Base-by-base conservation (phyloP, 164 flowering plant species). In the Aristolochia californica region DNA sequence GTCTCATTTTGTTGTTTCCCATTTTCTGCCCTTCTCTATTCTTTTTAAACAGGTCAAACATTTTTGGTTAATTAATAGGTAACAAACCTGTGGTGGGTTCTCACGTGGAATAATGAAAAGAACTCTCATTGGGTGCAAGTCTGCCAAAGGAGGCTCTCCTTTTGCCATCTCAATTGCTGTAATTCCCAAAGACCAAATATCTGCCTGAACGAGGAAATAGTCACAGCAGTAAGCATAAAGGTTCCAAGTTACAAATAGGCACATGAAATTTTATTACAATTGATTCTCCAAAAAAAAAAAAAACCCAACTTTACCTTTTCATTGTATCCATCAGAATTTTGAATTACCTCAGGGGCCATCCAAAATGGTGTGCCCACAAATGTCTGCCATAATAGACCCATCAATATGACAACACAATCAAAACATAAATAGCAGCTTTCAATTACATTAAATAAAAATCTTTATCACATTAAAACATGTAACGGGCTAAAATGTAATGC, bases 301-400 rank as follows among this genome's bases (percentile, higher is more conserved):
- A 23, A 25, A 25, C 43, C 12, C 58, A 60, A 43, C 49, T 20
- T 16, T 66, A 93, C 99, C 91, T 93, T 93, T 74, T 93, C 97
- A 72, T 93, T 82, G 67, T 93, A 93, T 57, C 99, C 99, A 18
- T 93, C 99, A 43, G 96, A 77, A 69, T 89, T 89, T 65, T 93
- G 97, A 72, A 93, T 93, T 43, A 93, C 99, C 68, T 93, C 99
- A 48, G 99, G 99, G 63, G 99, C 99, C 99, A 93, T 93, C 99
- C 99, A 93, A 68, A 93, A 93, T 63, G 99, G 99, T 49, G 99
- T 93, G 70, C 99, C 99, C 62, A 93, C 98, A 83, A 93, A 93
- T 53, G 98, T 93, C 98, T 93, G 87, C 56, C 60, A 72, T 47
- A 58, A 53, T 14, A 22, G 8, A 5, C 55, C 50, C 28, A 25